These are phyloP conservation scores for Geotrichum klebahnii DNA, from an alignment of 1,139 yeast genomes.

Conservation along the genomic window DNA sequence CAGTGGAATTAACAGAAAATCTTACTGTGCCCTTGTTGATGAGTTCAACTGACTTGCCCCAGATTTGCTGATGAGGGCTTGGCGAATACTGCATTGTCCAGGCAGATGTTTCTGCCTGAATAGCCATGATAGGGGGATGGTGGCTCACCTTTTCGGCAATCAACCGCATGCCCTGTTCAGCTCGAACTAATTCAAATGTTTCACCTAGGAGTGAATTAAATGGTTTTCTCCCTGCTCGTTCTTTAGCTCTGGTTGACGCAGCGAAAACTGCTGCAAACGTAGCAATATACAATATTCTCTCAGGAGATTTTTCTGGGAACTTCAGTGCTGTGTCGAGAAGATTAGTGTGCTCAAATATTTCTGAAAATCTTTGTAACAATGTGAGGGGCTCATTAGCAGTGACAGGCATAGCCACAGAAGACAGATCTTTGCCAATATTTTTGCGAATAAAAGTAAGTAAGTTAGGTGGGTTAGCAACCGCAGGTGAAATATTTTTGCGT, in stretches of 20 bases:
- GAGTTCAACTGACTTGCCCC: slow-evolving; percentile 91
- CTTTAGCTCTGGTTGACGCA: slow-evolving; percentile 67
- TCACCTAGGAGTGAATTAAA: slow-evolving; percentile 90
- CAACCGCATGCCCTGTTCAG: slow-evolving; percentile 65
- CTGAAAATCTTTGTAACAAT: slow-evolving; percentile 72
- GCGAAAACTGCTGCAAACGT: slow-evolving; percentile 76
- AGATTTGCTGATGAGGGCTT: slow-evolving; percentile 81
- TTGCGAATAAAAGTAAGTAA: slow-evolving; percentile 74
- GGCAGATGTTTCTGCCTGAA: slow-evolving; percentile 62
- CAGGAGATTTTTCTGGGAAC: slow-evolving; percentile 46
- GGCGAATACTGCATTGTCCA: slow-evolving; percentile 77
- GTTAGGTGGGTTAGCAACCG: slow-evolving; percentile 73
- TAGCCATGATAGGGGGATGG: slow-evolving; percentile 77
- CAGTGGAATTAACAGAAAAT: slow-evolving; percentile 53
- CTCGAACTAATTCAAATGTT: slow-evolving; percentile 78
- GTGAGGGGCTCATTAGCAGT: slow-evolving; percentile 89
- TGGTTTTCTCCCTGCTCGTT: slow-evolving; percentile 78
- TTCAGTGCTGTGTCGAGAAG: slow-evolving; percentile 60
- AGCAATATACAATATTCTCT: slow-evolving; percentile 64
- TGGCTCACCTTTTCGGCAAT: slow-evolving; percentile 78
- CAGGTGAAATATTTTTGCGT: slow-evolving; percentile 56
- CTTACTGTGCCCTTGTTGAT: slow-evolving; percentile 66
- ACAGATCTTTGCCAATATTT: slow-evolving; percentile 86
- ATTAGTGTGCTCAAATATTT: slow-evolving; percentile 69
- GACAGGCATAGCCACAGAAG: slow-evolving; percentile 89